These are phyloP conservation scores for Fusarium tjaetaba DNA, from an alignment of 2,329 filamentous ascomycete species.

Conservation along the genomic window DNA sequence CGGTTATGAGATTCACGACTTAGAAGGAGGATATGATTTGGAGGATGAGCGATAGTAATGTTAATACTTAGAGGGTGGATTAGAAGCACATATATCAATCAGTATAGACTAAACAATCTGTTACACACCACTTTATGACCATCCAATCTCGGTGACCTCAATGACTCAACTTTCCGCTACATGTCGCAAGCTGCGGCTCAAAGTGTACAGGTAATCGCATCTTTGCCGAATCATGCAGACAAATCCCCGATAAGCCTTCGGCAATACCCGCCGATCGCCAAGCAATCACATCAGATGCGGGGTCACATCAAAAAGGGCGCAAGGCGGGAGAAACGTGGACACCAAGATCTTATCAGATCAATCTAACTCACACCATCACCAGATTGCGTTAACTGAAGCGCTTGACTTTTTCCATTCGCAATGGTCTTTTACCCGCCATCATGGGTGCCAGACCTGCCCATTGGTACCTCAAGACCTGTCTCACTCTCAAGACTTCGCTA, in stretches of 20 bases:
- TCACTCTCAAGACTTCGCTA: fast-evolving
- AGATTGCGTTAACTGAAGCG: fast-evolving
- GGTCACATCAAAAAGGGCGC: background rate
- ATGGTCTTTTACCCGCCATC: constrained; percentile 15
- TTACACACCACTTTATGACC: background rate
- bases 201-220: fast-evolving
- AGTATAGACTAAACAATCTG: background rate
- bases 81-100: constrained; percentile 1
- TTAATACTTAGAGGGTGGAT: background rate
- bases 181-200: fast-evolving
- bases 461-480: background rate
- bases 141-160: background rate
- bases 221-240: background rate
- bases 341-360: constrained; percentile 14
- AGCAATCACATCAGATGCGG: background rate
- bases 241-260: background rate
- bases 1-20: background rate
- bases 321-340: background rate
- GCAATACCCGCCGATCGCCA: background rate
- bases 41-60: background rate
- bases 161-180: too few species aligned
- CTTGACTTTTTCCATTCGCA: fast-evolving
- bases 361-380: background rate
- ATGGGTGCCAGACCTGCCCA: constrained; percentile 14
- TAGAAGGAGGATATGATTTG: background rate